Evolutionary conservation across 148 eudicot genomes (phyloP), one percentile per base, ranked within the genome.

Genomic region (Cornus kousa): DNA sequence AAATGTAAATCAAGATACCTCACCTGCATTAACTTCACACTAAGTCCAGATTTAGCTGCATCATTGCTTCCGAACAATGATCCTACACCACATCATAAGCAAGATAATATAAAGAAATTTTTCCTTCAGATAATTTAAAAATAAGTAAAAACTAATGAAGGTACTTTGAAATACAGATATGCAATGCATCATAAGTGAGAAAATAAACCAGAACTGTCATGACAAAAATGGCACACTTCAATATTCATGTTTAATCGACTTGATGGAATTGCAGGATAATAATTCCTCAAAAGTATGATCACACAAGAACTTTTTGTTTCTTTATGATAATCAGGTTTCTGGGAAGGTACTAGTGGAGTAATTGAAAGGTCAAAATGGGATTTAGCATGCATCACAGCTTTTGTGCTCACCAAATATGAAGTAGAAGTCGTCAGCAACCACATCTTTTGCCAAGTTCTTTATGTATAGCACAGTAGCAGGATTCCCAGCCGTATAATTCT

Each of bases 401-500:
- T 23, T 17, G 53, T 78, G 78, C 87, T 76, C 72, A 92, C 98
- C 99, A 72, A 96, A 96, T 80, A 93, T 79, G 69, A 70, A 92
- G 86, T 87, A 86, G 71, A 96, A 90, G 82, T 96, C 99, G 77
- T 93, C 92, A 9, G 68, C 80, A 59, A 87, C 84, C 85, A 93
- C 99, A 78, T 93, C 99, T 83, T 96, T 96, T 23, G 97, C 93
- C 88, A 96, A 86, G 86, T 96, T 96, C 87, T 96, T 96, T 80
- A 96, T 84, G 89, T 93, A 96, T 80, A 96, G 75, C 68, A 90
- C 92, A 39, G 82, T 78, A 64, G 92, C 84, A 68, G 97, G 98
- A 82, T 90, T 89, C 76, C 99, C 99, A 87, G 98, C 90, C 46
- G 87, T 68, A 79, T 96, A 96, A 79, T 96, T 96, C 98, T 94